Evolutionary conservation across 805 yeast genomes (phyloP).

Genomic region (Dipodascus albidus): DNA sequence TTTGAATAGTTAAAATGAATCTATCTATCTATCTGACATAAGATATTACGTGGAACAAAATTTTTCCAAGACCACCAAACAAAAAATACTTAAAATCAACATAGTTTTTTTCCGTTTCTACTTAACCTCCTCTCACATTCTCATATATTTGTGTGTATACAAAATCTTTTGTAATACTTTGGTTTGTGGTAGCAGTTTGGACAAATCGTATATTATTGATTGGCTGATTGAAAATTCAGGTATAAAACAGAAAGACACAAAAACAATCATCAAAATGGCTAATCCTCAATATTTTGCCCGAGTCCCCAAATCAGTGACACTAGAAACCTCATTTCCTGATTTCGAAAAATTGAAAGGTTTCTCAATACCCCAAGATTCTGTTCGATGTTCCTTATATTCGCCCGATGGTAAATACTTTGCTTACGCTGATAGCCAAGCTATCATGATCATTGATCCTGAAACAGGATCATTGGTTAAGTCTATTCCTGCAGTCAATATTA

Average conservation of each 20-base stretch:
- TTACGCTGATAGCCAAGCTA: constrained; percentile 50
- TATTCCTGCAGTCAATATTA: constrained; percentile 52
- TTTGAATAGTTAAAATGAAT: too few species aligned
- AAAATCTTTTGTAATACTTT: background rate
- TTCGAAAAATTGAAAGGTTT: constrained; percentile 22
- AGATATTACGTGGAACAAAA: background rate
- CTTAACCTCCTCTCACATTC: background rate
- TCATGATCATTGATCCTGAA: constrained; percentile 46
- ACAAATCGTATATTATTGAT: background rate
- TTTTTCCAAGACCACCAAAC: constrained; percentile 1
- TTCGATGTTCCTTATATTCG: constrained; percentile 56
- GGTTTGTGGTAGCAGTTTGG: background rate
- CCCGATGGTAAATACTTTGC: constrained; percentile 60
- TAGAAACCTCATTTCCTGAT: constrained; percentile 19
- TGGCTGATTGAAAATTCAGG: too few species aligned
- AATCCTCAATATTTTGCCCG: constrained; percentile 10
- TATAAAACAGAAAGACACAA: too few species aligned
- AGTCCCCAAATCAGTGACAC: constrained; percentile 16
- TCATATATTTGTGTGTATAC: background rate
- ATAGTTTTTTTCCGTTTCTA: background rate
- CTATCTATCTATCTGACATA: too few species aligned
- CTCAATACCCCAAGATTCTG: constrained; percentile 31
- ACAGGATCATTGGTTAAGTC: constrained; percentile 35
- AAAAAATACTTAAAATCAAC: background rate
- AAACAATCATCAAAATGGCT: background rate